Evolutionary conservation across 148 eudicot species (phyloP), one percentile per base, ranked within the genome.

Genomic region (Simmondsia chinensis): DNA sequence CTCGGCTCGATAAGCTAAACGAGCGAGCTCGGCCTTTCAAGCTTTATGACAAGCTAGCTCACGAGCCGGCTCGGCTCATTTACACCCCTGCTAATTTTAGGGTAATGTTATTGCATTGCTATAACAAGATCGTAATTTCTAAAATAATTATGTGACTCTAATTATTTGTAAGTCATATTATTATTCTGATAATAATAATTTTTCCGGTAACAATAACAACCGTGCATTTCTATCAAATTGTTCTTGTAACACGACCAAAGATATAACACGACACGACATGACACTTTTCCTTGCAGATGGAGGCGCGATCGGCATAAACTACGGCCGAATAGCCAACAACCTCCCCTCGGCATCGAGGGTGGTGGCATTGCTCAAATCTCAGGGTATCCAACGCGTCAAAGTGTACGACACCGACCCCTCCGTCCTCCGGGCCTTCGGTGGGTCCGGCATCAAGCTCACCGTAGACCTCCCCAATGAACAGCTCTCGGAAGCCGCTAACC

Each of bases 301-400:
- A 0, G 83, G 85, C 1, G 60, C 73, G 0, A 59, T 91, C 5
- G 97, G 97, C 3, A 65, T 91, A 5, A 91, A 91, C 86, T 91
- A 91, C 42, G 97, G 97, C 8, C 62, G 95, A 5, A 46, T 84
- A 23, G 97, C 94, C 1, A 70, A 79, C 85, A 74, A 91, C 40
- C 75, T 91, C 29, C 95, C 97, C 0, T 76, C 97, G 0, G 85
- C 97, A 13, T 24, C 42, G 1, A 74, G 66, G 11, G 97, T 82
- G 0, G 80, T 65, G 2, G 10, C 35, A 7, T 88, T 91, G 35
- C 68, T 85, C 3, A 67, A 69, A 33, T 65, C 94, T 14, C 68
- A 85, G 0, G 55, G 65, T 49, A 33, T 91, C 11, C 36, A 57
- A 3, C 80, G 80, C 9, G 85, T 91, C 65, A 91, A 82, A 40